These are phyloP conservation scores for Oehlia diaphana DNA, from an alignment of 192 early-diverging fungal genomes.

Conservation along the genomic window DNA sequence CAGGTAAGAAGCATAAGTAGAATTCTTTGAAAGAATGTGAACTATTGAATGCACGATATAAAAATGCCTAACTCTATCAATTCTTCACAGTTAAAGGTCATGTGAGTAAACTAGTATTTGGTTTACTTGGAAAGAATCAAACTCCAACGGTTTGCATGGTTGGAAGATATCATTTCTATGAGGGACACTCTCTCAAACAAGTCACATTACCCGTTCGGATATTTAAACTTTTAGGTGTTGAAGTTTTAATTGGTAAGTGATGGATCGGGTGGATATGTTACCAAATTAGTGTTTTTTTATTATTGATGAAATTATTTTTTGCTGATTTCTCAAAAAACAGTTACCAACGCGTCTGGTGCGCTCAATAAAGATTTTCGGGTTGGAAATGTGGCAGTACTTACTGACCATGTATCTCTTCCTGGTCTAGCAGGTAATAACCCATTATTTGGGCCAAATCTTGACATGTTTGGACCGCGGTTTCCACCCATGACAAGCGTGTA, in stretches of 20 bases:
- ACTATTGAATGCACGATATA: conserved; percentile 12
- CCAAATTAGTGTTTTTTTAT: too few relatives aligned
- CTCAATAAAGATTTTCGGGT: conserved; percentile 72
- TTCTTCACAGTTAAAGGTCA: conserved; percentile 60
- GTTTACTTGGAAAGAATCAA: conserved; percentile 65
- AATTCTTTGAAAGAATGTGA: background rate
- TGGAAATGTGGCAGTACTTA: conserved; percentile 83
- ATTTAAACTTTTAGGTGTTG: conserved; percentile 77
- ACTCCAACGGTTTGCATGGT: conserved; percentile 77
- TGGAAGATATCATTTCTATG: conserved; percentile 90
- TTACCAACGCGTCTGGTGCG: conserved; percentile 87
- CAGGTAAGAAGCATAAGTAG: conserved; percentile 44
- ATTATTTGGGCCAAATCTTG: conserved; percentile 82
- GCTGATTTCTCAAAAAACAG: conserved; percentile 29
- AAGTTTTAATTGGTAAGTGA: conserved; percentile 62
- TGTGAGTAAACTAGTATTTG: conserved; percentile 83
- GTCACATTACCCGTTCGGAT: conserved; percentile 86
- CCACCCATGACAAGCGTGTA: conserved; percentile 86
- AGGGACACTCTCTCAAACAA: conserved; percentile 79
- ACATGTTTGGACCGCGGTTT: conserved; percentile 83
- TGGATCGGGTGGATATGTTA: background rate
- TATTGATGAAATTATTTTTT: too few relatives aligned
- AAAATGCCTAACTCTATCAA: conserved; percentile 9
- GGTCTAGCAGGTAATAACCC: conserved; percentile 75
- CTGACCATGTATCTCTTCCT: conserved; percentile 78